Conservation (phyloP, 1,139 yeast species). For the Diutina rugosa region DNA sequence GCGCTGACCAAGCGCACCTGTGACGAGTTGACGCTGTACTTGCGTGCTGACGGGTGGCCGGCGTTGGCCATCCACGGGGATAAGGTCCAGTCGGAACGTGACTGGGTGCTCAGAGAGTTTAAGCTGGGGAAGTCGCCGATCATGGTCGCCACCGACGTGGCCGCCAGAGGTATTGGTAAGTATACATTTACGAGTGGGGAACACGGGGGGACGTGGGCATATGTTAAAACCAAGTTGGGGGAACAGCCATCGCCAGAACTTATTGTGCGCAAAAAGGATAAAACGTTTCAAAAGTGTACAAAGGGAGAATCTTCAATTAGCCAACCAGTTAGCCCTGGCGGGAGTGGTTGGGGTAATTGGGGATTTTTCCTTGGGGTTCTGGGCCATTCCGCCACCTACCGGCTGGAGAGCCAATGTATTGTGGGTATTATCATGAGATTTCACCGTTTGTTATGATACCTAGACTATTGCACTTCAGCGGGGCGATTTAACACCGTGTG, state of each 20-base stretch:
- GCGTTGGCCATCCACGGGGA: conserved; percentile 99
- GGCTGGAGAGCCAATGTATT: neutral
- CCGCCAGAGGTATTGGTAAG: conserved; percentile 99
- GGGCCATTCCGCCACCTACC: neutral
- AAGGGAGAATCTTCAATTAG: neutral
- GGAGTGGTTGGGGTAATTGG: neutral
- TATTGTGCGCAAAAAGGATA: neutral
- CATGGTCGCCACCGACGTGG: conserved; percentile 99
- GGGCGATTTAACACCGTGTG: neutral
- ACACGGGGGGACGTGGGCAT: neutral
- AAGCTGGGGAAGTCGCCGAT: conserved; percentile 86
- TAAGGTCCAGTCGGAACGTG: conserved; percentile 95
- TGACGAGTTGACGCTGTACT: conserved; percentile 84
- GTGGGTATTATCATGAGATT: too few species aligned
- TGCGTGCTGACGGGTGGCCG: conserved; percentile 98
- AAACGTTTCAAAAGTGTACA: neutral
- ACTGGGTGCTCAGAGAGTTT: conserved; percentile 93
- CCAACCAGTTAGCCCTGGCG: neutral
- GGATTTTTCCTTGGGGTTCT: neutral
- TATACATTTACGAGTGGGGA: conserved; percentile 13
- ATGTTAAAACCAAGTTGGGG: neutral
- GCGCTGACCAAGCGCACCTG: conserved; percentile 96
- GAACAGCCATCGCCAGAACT: neutral
- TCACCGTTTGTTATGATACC: too few species aligned
- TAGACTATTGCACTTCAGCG: neutral